Percentiles rank a stretch among this genome's conserved stretches.
These are phyloP conservation scores for Hippophae gyantsensis DNA, from an alignment of 306 rosid genomes.

Conservation along the genomic window DNA sequence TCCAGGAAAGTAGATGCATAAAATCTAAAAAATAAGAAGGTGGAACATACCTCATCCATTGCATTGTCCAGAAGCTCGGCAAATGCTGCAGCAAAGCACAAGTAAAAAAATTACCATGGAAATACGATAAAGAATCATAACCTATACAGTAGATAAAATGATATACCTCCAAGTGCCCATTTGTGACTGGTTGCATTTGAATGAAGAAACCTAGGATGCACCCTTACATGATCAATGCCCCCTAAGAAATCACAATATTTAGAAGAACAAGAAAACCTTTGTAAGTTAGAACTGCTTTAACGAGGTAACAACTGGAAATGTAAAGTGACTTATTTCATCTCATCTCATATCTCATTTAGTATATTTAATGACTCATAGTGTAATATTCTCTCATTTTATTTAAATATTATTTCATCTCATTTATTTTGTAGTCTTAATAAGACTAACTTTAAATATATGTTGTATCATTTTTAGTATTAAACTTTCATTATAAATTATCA, in stretches of 20 bases:
- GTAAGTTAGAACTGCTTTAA: too few species aligned
- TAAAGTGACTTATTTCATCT: too few species aligned
- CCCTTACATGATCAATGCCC: slow-evolving; percentile 94
- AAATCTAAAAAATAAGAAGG: background rate
- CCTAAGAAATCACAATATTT: slow-evolving; percentile 31
- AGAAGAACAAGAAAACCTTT: too few species aligned
- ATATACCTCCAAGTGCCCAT: slow-evolving; percentile 97
- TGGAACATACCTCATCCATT: slow-evolving; percentile 67
- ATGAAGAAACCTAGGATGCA: slow-evolving; percentile 96
- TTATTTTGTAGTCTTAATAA: too few species aligned
- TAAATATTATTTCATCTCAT: too few species aligned
- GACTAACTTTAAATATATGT: too few species aligned
- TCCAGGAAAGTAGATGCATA: background rate
- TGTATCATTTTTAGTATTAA: too few species aligned
- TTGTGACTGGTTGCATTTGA: slow-evolving; percentile 98
- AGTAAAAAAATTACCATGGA: background rate
- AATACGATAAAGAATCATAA: slow-evolving; percentile 1
- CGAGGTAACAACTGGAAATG: too few species aligned
- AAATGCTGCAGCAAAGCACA: slow-evolving; percentile 62
- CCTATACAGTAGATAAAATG: background rate
- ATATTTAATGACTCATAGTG: too few species aligned
- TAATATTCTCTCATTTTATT: too few species aligned
- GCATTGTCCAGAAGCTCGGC: slow-evolving; percentile 94
- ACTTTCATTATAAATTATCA: too few species aligned
- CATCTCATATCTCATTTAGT: too few species aligned